A percentile compares a stretch with the other conserved stretches of the same genome.
phyloP scores from a whole-genome alignment of 1,284 basidiomycete species.

The Ganoderma sinense region DNA sequence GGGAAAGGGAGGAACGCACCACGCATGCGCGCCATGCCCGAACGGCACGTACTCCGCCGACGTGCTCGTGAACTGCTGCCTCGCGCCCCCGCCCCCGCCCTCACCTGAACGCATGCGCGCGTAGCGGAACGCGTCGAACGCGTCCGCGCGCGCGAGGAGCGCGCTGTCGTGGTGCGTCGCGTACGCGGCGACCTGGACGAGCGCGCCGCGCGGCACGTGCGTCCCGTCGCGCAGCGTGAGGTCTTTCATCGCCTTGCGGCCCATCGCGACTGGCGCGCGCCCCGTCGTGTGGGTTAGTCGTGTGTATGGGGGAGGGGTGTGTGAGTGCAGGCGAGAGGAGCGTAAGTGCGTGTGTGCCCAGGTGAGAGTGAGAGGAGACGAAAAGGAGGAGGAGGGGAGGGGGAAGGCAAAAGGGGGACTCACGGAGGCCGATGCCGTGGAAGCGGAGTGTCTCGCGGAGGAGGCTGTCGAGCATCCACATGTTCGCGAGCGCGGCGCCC shows the following conservation, averaged over 20 bases:
- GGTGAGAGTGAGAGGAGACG: too few relatives aligned
- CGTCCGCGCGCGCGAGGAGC: slow-evolving; percentile 4
- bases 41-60: slow-evolving; percentile 35
- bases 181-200: slow-evolving; percentile 4
- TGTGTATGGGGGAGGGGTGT: too few relatives aligned
- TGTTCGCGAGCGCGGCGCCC: slow-evolving; percentile 49
- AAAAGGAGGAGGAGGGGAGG: too few relatives aligned
- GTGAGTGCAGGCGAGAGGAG: background rate
- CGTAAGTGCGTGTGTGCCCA: too few relatives aligned
- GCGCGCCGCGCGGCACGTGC: too few relatives aligned
- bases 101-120: slow-evolving; percentile 22
- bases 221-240: slow-evolving; percentile 50
- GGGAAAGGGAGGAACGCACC: background rate
- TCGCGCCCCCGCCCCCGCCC: slow-evolving; percentile 23
- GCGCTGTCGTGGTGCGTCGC: slow-evolving; percentile 24
- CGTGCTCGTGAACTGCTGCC: slow-evolving; percentile 35
- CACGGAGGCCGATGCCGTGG: slow-evolving; percentile 38
- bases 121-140: slow-evolving; percentile 14
- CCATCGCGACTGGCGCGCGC: slow-evolving; percentile 33
- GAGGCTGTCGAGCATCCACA: slow-evolving; percentile 60
- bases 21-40: slow-evolving; percentile 29
- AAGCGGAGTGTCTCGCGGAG: slow-evolving; percentile 54
- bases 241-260: slow-evolving; percentile 45
- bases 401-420: background rate
- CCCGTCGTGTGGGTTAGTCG: too few relatives aligned